A percentile compares a stretch with the other conserved stretches of the same genome.
Evolutionary conservation across 2,329 filamentous ascomycete species (phyloP).

Genomic region (Pseudofabraea citricarpa): DNA sequence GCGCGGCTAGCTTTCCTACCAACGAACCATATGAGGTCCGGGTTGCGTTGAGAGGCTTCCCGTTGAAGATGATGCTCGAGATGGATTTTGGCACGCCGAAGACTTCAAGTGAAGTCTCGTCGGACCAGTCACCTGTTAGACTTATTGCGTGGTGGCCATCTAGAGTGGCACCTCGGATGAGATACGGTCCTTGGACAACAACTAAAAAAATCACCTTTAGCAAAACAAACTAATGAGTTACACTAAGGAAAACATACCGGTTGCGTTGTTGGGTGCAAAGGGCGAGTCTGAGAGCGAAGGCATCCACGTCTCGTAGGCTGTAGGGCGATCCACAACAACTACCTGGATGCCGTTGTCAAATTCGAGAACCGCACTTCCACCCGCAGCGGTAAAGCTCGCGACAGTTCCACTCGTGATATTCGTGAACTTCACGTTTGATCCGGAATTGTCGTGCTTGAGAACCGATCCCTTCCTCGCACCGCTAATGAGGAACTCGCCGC

Average conservation of each 20-base stretch:
- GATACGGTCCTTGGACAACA: slow-evolving; percentile 46
- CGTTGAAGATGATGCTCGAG: slow-evolving; percentile 47
- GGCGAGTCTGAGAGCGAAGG: slow-evolving; percentile 41
- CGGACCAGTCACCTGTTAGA: slow-evolving; percentile 40
- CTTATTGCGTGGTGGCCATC: slow-evolving; percentile 32
- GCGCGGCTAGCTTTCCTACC: slow-evolving; percentile 27
- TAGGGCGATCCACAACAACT: slow-evolving; percentile 46
- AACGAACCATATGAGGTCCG: slow-evolving; percentile 38
- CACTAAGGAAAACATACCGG: slow-evolving; percentile 11
- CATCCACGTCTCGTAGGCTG: slow-evolving; percentile 54
- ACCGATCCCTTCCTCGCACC: slow-evolving; percentile 48
- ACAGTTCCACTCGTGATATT: slow-evolving; percentile 35
- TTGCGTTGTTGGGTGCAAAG: slow-evolving; percentile 19
- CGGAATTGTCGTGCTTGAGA: slow-evolving; percentile 36
- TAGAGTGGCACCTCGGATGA: slow-evolving; percentile 40
- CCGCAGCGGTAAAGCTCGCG: slow-evolving; percentile 42
- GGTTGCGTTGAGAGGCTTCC: slow-evolving; percentile 25
- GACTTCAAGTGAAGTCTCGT: slow-evolving; percentile 37
- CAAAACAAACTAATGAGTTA: too few species aligned
- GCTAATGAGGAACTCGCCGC: slow-evolving; percentile 47
- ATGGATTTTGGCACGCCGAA: slow-evolving; percentile 43
- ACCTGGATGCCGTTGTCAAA: slow-evolving; percentile 42
- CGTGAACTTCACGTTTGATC: slow-evolving; percentile 37
- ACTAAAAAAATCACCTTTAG: too few species aligned
- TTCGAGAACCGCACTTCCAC: slow-evolving; percentile 42